A percentile compares a stretch with the other conserved stretches of the same genome.
Evolutionary conservation across 2,329 filamentous ascomycete species (phyloP).

Genomic region (Ophiostoma montium): DNA sequence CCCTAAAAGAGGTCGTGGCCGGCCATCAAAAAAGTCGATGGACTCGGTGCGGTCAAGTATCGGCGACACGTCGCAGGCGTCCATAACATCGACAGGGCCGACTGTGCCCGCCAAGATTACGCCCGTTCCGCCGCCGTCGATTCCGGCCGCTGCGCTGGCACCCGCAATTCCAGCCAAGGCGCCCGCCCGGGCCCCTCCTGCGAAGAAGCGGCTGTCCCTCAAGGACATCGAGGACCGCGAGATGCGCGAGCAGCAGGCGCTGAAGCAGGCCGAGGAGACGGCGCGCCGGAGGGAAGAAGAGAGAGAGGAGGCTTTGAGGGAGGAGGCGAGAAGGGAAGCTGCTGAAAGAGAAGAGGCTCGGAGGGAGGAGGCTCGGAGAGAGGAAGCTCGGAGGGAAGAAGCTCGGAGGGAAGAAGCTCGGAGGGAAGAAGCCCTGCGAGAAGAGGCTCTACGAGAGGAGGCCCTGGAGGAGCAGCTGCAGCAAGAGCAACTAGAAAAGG

Average conservation of each 20-base stretch:
- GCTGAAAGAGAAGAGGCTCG: not conserved
- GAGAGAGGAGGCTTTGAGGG: not conserved
- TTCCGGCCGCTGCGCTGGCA: not conserved
- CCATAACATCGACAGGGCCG: not conserved
- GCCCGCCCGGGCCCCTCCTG: not conserved
- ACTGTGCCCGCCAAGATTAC: constrained; percentile 4
- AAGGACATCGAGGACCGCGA: not conserved
- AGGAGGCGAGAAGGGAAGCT: not conserved
- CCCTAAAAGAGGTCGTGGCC: constrained; percentile 19
- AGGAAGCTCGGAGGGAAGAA: not conserved
- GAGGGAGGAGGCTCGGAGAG: not conserved
- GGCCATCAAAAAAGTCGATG: constrained; percentile 21
- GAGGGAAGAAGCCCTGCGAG: not conserved
- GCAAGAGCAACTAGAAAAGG: not conserved
- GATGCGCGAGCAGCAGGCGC: not conserved
- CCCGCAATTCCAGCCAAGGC: not conserved
- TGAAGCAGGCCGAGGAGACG: not conserved
- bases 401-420: not conserved
- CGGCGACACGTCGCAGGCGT: not conserved
- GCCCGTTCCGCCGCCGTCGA: constrained; percentile 1
- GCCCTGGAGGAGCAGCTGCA: not conserved
- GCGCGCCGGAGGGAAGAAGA: not conserved
- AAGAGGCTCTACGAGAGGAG: not conserved
- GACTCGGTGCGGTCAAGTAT: constrained; percentile 4
- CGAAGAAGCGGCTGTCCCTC: not conserved